These are phyloP conservation scores for Basidiobolus heterosporus DNA, from an alignment of 371 early-diverging fungal species.

Conservation along the genomic window DNA sequence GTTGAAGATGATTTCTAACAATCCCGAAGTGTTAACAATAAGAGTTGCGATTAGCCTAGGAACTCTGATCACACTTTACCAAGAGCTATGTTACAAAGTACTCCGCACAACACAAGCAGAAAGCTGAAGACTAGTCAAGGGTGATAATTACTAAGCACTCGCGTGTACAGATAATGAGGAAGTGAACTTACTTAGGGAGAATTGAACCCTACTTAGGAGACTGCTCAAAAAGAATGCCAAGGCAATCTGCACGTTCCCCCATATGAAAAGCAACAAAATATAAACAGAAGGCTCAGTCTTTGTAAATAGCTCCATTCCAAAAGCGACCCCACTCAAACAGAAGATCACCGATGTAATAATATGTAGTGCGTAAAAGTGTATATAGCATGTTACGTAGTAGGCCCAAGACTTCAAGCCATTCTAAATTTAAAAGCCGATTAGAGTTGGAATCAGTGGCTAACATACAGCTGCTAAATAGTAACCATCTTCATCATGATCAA, in stretches of 20 bases:
- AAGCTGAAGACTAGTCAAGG: neutral
- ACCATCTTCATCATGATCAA: slow-evolving; percentile 53
- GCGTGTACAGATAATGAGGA: no score
- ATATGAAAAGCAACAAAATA: neutral
- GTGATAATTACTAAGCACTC: no score
- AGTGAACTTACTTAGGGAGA: slow-evolving; percentile 17
- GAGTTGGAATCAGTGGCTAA: neutral
- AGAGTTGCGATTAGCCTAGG: no score
- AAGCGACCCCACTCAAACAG: slow-evolving; percentile 26
- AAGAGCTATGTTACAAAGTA: slow-evolving; percentile 31
- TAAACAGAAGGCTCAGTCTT: neutral
- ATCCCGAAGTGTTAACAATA: no score
- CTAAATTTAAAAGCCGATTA: neutral
- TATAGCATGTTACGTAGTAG: slow-evolving; percentile 43
- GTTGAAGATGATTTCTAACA: slow-evolving; percentile 11
- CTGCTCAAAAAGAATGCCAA: slow-evolving; percentile 8
- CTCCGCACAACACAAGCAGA: slow-evolving; percentile 19
- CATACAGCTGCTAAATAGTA: slow-evolving; percentile 2
- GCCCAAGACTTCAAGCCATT: slow-evolving; percentile 40
- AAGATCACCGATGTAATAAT: slow-evolving; percentile 33
- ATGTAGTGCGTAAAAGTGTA: slow-evolving; percentile 44
- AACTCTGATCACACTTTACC: slow-evolving; percentile 15
- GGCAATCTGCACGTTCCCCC: neutral
- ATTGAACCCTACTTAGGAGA: slow-evolving; percentile 34
- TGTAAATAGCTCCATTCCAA: slow-evolving; percentile 5